Evolutionary conservation across 345 rosid genomes (phyloP).

Genomic region (Arabis hirsuta): DNA sequence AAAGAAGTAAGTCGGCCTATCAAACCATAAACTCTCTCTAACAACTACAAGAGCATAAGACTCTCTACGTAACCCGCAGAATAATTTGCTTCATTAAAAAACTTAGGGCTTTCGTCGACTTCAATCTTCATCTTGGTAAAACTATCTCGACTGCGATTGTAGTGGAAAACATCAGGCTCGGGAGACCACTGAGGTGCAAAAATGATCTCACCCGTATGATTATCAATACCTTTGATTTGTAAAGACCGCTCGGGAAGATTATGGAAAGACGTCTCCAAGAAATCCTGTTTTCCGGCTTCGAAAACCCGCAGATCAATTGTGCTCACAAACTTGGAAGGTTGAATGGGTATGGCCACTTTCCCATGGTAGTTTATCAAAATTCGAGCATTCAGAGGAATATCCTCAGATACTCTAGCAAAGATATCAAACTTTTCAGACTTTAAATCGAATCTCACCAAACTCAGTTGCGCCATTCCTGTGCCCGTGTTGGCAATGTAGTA

Average conservation of each 20-base stretch:
- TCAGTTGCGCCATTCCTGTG: background rate
- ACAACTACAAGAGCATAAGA: too few species aligned
- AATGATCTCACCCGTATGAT: conserved; percentile 1
- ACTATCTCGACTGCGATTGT: too few species aligned
- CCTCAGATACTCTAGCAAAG: too few species aligned
- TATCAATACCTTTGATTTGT: background rate
- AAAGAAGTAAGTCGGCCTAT: too few species aligned
- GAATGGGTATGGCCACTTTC: background rate
- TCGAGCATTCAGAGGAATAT: too few species aligned
- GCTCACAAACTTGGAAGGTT: too few species aligned
- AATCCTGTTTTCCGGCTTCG: background rate
- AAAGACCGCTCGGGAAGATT: background rate
- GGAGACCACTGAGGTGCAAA: background rate
- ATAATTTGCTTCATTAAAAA: too few species aligned
- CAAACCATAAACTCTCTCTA: too few species aligned
- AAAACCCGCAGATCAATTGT: background rate
- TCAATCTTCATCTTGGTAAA: too few species aligned
- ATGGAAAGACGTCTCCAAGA: background rate
- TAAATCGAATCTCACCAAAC: background rate
- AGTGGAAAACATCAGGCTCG: too few species aligned
- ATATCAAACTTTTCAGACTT: conserved; percentile 8
- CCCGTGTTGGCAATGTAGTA: background rate
- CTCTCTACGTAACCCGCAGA: too few species aligned
- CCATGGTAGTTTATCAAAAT: background rate
- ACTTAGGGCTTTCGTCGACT: too few species aligned